phyloP scores from a whole-genome alignment of 345 rosid genomes.

The Citrus trifoliata region DNA sequence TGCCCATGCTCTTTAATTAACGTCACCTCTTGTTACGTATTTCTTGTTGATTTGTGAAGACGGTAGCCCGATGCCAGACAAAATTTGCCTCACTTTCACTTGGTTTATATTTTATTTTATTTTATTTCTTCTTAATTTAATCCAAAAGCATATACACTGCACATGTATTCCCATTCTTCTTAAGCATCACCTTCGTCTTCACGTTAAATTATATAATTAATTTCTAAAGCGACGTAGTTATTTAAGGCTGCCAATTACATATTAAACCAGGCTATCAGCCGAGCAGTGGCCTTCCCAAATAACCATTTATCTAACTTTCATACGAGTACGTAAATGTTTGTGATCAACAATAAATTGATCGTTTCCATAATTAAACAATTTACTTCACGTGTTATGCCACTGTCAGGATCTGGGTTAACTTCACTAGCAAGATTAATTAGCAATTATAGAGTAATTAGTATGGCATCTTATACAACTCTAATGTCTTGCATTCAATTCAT shows the following conservation, averaged over 20 bases:
- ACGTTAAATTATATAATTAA: neutral
- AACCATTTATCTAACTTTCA: too few relatives aligned
- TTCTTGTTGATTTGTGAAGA: neutral
- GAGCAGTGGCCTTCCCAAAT: neutral
- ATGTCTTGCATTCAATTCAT: too few relatives aligned
- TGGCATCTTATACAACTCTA: too few relatives aligned
- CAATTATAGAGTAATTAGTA: too few relatives aligned
- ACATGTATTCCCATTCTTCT: neutral
- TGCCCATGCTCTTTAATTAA: slow-evolving; percentile 11
- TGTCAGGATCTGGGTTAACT: too few relatives aligned
- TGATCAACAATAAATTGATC: too few relatives aligned
- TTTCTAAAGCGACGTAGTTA: neutral
- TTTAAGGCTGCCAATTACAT: neutral
- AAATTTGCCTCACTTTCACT: slow-evolving; percentile 3
- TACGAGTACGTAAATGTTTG: too few relatives aligned
- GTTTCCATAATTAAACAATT: too few relatives aligned
- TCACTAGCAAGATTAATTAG: too few relatives aligned
- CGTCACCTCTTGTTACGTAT: slow-evolving; percentile 7
- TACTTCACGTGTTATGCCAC: too few relatives aligned
- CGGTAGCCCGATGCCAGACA: slow-evolving; percentile 10
- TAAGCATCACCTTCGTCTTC: neutral
- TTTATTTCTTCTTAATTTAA: slow-evolving; percentile 12
- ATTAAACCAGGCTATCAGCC: neutral
- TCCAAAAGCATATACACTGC: neutral
- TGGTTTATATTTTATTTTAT: neutral